Conservation (phyloP, 331 rosid species). For the Saraca asoca region DNA sequence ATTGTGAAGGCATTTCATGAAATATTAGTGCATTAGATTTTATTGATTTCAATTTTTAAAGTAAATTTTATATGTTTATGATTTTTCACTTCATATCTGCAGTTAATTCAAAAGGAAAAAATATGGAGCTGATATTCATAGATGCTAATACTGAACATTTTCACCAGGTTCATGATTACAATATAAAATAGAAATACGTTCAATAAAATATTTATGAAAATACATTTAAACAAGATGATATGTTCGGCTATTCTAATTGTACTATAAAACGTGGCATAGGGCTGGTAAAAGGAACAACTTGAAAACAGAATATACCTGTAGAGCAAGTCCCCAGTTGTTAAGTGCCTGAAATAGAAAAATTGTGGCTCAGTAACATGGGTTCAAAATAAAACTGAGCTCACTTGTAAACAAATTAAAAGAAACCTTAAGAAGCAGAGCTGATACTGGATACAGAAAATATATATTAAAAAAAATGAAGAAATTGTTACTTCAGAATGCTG, state of each 20-base stretch:
- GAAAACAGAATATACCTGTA: constrained; percentile 67
- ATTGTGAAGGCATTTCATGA: no score
- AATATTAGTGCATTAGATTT: neutral
- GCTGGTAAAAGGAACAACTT: constrained; percentile 3
- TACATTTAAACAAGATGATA: constrained; percentile 18
- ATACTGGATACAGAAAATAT: constrained; percentile 23
- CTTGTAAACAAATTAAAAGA: constrained; percentile 17
- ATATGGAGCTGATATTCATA: neutral
- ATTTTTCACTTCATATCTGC: neutral
- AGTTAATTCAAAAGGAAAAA: neutral
- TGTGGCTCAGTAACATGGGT: constrained; percentile 32
- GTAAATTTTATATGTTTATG: neutral
- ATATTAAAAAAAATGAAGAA: constrained; percentile 15
- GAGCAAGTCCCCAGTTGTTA: constrained; percentile 99
- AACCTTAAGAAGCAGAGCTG: constrained; percentile 13
- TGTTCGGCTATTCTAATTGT: neutral
- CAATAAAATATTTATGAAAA: neutral
- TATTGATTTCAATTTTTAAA: neutral
- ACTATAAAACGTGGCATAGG: constrained; percentile 3
- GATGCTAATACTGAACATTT: neutral
- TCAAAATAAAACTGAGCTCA: constrained; percentile 27
- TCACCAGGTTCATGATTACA: constrained; percentile 11
- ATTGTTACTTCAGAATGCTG: neutral
- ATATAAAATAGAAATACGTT: neutral
- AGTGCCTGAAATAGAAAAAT: constrained; percentile 80